Conservation (phyloP, 352 stramenopile species). For the Lagenidium giganteum region DNA sequence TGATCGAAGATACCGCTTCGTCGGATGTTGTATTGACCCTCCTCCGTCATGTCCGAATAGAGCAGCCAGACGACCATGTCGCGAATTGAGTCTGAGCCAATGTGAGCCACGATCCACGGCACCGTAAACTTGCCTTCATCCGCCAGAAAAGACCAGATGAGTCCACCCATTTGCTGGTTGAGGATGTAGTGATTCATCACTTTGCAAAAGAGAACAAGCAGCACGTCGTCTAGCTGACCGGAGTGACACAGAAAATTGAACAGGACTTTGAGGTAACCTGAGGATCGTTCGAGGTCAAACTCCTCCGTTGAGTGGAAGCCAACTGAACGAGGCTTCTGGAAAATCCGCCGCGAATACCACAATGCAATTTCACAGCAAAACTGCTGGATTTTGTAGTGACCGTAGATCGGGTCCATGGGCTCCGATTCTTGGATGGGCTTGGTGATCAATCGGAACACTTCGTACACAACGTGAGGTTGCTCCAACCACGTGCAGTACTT, state of each 20-base stretch:
- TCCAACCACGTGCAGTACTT: slow-evolving; percentile 71
- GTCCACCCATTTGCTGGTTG: slow-evolving; percentile 54
- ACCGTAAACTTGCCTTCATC: slow-evolving; percentile 66
- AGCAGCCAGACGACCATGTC: slow-evolving; percentile 81
- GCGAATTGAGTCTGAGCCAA: slow-evolving; percentile 79
- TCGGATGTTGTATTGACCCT: slow-evolving; percentile 51
- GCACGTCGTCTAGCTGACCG: slow-evolving; percentile 63
- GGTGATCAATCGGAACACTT: slow-evolving; percentile 74
- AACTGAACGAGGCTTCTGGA: slow-evolving; percentile 46
- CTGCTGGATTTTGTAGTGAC: slow-evolving; percentile 77
- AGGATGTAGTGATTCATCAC: slow-evolving; percentile 81
- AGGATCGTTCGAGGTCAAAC: slow-evolving; percentile 44
- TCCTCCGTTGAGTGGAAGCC: slow-evolving; percentile 25
- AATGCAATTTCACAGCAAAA: slow-evolving; percentile 81
- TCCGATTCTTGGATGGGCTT: slow-evolving; percentile 27
- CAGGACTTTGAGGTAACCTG: slow-evolving; percentile 74
- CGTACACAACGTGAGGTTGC: slow-evolving; percentile 76
- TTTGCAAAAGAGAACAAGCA: slow-evolving; percentile 84
- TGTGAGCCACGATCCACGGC: slow-evolving; percentile 74
- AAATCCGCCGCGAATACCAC: slow-evolving; percentile 74
- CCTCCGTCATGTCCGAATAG: slow-evolving; percentile 78
- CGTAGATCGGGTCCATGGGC: slow-evolving; percentile 62
- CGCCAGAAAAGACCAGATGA: slow-evolving; percentile 66
- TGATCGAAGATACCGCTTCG: slow-evolving; percentile 72
- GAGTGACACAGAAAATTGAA: slow-evolving; percentile 78